Conservation (phyloP, 108 stramenopile species). For the Stephanodiscus triporus region DNA sequence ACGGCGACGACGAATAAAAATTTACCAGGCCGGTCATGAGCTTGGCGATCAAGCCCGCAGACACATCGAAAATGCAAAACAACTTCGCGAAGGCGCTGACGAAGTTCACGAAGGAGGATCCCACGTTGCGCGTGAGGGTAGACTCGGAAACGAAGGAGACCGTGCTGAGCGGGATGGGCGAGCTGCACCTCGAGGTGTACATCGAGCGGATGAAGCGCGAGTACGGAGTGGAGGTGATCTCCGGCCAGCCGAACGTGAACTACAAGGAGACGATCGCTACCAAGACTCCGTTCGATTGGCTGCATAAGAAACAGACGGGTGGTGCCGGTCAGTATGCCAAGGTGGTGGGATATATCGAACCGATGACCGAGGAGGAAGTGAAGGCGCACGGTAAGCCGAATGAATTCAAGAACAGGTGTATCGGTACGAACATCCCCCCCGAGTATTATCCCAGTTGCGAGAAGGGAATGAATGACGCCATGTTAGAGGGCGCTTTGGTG, state of each 20-base stretch:
- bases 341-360: slow-evolving; percentile 97
- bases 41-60: slow-evolving; percentile 92
- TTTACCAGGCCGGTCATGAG: slow-evolving; percentile 99
- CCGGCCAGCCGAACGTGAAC: slow-evolving; percentile 96
- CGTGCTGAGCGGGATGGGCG: slow-evolving; percentile 99
- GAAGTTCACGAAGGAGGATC: slow-evolving; percentile 99
- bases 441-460: slow-evolving; percentile 96
- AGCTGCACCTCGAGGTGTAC: slow-evolving; percentile 99
- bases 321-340: slow-evolving; percentile 98
- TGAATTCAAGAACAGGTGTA: slow-evolving; percentile 91
- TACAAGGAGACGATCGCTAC: slow-evolving; percentile 97
- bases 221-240: slow-evolving; percentile 91
- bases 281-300: slow-evolving; percentile 88
- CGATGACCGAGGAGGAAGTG: slow-evolving; percentile 85
- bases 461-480: slow-evolving; percentile 95
- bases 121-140: slow-evolving; percentile 92
- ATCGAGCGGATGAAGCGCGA: slow-evolving; percentile 98
- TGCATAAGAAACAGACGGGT: slow-evolving; percentile 99
- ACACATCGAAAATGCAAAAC: slow-evolving; percentile 71
- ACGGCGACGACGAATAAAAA: too few species aligned
- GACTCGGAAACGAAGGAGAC: slow-evolving; percentile 97
- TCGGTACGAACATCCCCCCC: slow-evolving; percentile 97
- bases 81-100: slow-evolving; percentile 94
- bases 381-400: slow-evolving; percentile 72
- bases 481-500: slow-evolving; percentile 89